phyloP scores from a whole-genome alignment of 192 early-diverging fungal genomes.

The Kappamyces sp. region DNA sequence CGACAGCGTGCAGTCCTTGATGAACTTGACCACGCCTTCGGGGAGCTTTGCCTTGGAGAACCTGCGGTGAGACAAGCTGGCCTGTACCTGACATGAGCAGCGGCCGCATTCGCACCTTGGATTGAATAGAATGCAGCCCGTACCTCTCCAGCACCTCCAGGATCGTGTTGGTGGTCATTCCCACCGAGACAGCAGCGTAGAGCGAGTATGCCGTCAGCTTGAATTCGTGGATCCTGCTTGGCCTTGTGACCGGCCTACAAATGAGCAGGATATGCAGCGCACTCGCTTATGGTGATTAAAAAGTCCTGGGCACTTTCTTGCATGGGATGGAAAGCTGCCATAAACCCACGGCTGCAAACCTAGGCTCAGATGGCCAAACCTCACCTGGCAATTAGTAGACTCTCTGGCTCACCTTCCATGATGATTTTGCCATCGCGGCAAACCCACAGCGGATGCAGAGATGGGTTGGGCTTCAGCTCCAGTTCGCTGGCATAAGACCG shows the following conservation, averaged over 20 bases:
- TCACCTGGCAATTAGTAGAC: slow-evolving; percentile 78
- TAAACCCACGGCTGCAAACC: too few species aligned
- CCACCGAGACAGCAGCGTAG: slow-evolving; percentile 97
- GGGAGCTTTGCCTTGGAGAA: slow-evolving; percentile 74
- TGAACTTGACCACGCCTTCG: slow-evolving; percentile 67
- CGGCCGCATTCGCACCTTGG: slow-evolving; percentile 48
- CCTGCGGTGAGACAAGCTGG: not conserved
- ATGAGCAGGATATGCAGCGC: slow-evolving; percentile 40
- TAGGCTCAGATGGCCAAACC: slow-evolving; percentile 52
- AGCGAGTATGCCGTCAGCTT: slow-evolving; percentile 92
- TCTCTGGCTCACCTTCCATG: slow-evolving; percentile 52
- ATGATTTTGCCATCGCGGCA: slow-evolving; percentile 83
- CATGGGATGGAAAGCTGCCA: too few species aligned
- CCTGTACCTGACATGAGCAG: not conserved
- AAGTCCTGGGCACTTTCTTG: slow-evolving; percentile 75
- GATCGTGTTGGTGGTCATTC: slow-evolving; percentile 87
- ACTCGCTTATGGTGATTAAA: slow-evolving; percentile 92
- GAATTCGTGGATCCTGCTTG: slow-evolving; percentile 79
- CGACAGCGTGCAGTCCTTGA: slow-evolving; percentile 82
- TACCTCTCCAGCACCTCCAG: slow-evolving; percentile 73
- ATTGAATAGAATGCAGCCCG: too few species aligned
- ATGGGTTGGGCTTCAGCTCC: slow-evolving; percentile 74
- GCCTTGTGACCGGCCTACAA: slow-evolving; percentile 9
- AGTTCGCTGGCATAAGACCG: slow-evolving; percentile 4
- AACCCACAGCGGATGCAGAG: slow-evolving; percentile 87